phyloP scores from a whole-genome alignment of 805 yeast species.

The Schwanniomyces yamadae region DNA sequence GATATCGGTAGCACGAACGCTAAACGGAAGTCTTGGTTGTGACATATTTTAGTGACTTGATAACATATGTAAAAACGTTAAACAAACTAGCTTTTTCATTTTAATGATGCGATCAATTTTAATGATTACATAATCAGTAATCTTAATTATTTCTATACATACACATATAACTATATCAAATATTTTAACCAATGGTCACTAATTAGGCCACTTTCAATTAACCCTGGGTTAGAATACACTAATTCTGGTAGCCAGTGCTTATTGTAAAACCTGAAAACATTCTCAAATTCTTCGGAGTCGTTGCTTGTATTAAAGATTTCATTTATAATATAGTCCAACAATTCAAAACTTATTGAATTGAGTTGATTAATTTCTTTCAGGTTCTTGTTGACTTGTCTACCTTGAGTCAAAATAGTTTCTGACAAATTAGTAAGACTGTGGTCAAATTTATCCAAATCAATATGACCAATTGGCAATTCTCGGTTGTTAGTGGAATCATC shows the following conservation, averaged over 20 bases:
- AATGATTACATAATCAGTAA: constrained; percentile 8
- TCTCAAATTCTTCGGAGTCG: constrained; percentile 13
- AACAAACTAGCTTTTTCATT: no score
- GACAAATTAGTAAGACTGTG: constrained; percentile 23
- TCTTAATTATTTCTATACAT: not conserved
- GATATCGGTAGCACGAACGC: constrained; percentile 44
- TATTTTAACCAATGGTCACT: constrained; percentile 38
- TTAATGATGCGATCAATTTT: not conserved
- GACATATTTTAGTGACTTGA: constrained; percentile 12
- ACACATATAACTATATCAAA: constrained; percentile 22
- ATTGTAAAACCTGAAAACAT: constrained; percentile 37
- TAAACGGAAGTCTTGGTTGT: constrained; percentile 34
- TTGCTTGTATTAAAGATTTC: constrained; percentile 26
- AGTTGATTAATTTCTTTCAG: constrained; percentile 21
- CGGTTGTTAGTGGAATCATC: constrained; percentile 11
- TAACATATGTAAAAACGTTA: not conserved
- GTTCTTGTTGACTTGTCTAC: constrained; percentile 13
- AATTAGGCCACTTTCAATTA: constrained; percentile 34
- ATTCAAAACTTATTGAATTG: constrained; percentile 31
- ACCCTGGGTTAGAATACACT: constrained; percentile 40
- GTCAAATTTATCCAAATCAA: constrained; percentile 32
- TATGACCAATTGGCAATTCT: constrained; percentile 34
- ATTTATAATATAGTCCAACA: constrained; percentile 30
- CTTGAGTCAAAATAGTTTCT: constrained; percentile 22
- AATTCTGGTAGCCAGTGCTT: constrained; percentile 40